phyloP scores from a whole-genome alignment of 73 alveolate species.

The Tetrahymena borealis region DNA sequence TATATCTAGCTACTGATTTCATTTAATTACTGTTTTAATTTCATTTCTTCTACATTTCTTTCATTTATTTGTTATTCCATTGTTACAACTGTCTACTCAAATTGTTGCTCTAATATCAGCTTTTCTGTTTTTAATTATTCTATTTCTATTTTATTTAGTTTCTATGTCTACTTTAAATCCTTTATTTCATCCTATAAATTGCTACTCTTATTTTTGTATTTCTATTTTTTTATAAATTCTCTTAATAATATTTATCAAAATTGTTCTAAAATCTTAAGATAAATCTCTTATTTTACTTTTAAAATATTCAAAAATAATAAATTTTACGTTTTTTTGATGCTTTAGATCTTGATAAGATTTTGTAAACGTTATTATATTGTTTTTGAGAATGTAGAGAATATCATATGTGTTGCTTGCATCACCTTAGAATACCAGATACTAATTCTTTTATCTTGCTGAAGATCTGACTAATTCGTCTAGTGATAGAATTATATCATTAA shows the following conservation, averaged over 20 bases:
- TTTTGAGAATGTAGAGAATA: neutral
- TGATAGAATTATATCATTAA: neutral
- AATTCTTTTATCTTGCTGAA: neutral
- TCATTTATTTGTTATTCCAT: neutral
- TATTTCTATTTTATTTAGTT: neutral
- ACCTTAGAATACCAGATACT: neutral
- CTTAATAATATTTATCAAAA: neutral
- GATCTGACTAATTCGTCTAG: neutral
- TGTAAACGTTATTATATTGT: neutral
- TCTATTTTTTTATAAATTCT: neutral
- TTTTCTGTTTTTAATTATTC: neutral
- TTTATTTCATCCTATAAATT: neutral
- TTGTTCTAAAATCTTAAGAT: neutral
- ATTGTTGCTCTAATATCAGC: neutral
- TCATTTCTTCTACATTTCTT: neutral
- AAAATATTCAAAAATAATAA: neutral
- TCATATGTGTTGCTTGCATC: neutral
- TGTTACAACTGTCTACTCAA: neutral
- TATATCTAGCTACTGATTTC: neutral
- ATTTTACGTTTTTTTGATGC: neutral
- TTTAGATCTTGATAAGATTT: neutral
- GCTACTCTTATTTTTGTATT: neutral
- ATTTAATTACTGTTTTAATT: neutral
- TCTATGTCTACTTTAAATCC: neutral
- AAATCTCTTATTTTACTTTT: too few relatives aligned